phyloP scores from a whole-genome alignment of 2,329 filamentous ascomycete genomes.

The Colletotrichum lindemuthianum region DNA sequence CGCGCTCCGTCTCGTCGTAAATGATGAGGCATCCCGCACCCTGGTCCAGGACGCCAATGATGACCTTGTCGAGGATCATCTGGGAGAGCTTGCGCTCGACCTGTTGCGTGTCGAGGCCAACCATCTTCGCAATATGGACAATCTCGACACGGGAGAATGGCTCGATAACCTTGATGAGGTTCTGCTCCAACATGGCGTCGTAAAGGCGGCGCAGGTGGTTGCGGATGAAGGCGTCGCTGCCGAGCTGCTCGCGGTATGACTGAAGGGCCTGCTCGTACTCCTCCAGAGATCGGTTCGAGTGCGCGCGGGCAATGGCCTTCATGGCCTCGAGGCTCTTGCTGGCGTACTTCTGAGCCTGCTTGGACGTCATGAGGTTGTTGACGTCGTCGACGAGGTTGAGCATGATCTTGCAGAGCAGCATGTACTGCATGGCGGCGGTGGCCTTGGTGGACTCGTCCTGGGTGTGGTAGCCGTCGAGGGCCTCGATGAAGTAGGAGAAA shows the following conservation, averaged over 20 bases:
- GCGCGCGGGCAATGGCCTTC: conserved; percentile 97
- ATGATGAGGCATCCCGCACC: conserved; percentile 98
- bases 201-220: conserved; percentile 96
- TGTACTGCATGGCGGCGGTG: conserved; percentile 98
- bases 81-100: conserved; percentile 98
- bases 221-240: conserved; percentile 94
- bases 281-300: conserved; percentile 93
- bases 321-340: conserved; percentile 97
- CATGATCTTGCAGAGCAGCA: conserved; percentile 99
- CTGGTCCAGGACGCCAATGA: conserved; percentile 96
- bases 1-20: conserved; percentile 92
- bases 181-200: conserved; percentile 99
- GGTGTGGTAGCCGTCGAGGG: conserved; percentile 93
- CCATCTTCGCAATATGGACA: conserved; percentile 96
- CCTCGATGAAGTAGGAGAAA: conserved; percentile 99
- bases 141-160: conserved; percentile 98
- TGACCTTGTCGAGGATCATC: conserved; percentile 99
- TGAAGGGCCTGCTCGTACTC: conserved; percentile 96
- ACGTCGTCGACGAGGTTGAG: conserved; percentile 96
- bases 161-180: conserved; percentile 99
- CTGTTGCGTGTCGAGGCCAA: conserved; percentile 93
- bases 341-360: conserved; percentile 96
- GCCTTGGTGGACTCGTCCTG: conserved; percentile 90
- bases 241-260: conserved; percentile 91
- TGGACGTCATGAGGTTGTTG: conserved; percentile 91